Evolutionary conservation across 768 basidiomycete species (phyloP).

Genomic region (Strobilomyces dryophilus): DNA sequence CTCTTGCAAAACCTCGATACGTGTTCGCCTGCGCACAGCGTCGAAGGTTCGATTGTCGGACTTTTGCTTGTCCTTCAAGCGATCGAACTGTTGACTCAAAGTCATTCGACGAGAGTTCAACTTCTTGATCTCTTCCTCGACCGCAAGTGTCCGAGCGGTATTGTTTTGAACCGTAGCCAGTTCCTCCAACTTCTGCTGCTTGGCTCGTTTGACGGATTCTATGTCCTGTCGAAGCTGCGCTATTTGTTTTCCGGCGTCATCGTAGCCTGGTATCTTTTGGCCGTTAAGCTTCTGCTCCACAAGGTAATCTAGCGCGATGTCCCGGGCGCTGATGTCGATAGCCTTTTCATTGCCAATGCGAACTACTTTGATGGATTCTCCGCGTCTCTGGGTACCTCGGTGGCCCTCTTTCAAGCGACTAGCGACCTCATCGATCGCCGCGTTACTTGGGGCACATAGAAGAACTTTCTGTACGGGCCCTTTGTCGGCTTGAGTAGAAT

Average conservation of each 20-base stretch:
- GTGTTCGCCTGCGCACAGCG: constrained; percentile 67
- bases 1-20: constrained; percentile 72
- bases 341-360: constrained; percentile 79
- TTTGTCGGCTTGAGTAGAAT: constrained; percentile 37
- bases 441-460: constrained; percentile 96
- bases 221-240: constrained; percentile 60
- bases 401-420: constrained; percentile 81
- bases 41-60: constrained; percentile 80
- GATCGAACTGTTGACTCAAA: constrained; percentile 68
- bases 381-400: constrained; percentile 49
- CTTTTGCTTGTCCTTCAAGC: constrained; percentile 77
- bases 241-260: constrained; percentile 57
- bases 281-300: constrained; percentile 71
- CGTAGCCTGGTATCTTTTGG: constrained; percentile 35
- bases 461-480: constrained; percentile 66
- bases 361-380: constrained; percentile 72
- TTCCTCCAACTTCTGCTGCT: constrained; percentile 60
- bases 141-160: constrained; percentile 41
- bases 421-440: constrained; percentile 96
- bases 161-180: constrained; percentile 55
- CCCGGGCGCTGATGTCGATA: constrained; percentile 76
- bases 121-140: constrained; percentile 69
- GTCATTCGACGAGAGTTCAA: constrained; percentile 62
- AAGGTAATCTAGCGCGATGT: constrained; percentile 82
- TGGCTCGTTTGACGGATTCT: constrained; percentile 57